Conservation (phyloP, 768 basidiomycete species). For the Naganishia onofrii region DNA sequence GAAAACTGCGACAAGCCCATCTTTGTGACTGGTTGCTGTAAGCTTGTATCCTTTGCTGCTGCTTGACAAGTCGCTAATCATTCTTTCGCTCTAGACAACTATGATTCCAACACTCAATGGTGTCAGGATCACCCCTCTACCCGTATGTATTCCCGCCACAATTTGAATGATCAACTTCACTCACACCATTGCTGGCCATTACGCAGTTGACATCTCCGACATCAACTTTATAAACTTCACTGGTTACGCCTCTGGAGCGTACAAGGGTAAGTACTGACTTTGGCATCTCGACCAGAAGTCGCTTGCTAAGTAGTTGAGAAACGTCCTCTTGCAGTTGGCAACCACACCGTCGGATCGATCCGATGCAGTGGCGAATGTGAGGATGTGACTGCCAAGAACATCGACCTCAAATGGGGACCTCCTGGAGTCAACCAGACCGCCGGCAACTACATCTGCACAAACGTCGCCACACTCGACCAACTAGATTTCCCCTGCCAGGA, state of each 20-base stretch:
- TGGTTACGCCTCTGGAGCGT: conserved; percentile 59
- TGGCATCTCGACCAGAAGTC: too few species aligned
- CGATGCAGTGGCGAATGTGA: conserved; percentile 57
- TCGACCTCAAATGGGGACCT: conserved; percentile 31
- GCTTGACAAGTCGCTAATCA: too few species aligned
- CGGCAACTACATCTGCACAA: conserved; percentile 57
- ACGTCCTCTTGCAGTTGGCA: conserved; percentile 27
- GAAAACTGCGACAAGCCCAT: conserved; percentile 61
- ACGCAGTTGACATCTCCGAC: conserved; percentile 57
- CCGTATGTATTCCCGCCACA: conserved; percentile 31
- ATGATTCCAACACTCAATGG: conserved; percentile 54
- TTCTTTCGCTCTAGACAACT: conserved; percentile 24
- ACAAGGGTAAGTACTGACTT: background rate
- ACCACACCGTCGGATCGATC: conserved; percentile 59
- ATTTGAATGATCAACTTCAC: background rate
- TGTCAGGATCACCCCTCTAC: conserved; percentile 59
- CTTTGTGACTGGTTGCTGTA: conserved; percentile 60
- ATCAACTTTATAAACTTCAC: conserved; percentile 60
- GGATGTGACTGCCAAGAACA: conserved; percentile 54
- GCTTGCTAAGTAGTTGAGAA: background rate
- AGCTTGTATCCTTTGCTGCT: conserved; percentile 41
- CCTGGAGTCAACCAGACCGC: conserved; percentile 52
- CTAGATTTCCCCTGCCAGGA: conserved; percentile 29
- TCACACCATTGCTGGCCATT: background rate
- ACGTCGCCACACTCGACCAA: conserved; percentile 13